Evolutionary conservation across 1,284 basidiomycete genomes (phyloP), one percentile per base, ranked within the genome.

Genomic region (Coniferiporia weirii): DNA sequence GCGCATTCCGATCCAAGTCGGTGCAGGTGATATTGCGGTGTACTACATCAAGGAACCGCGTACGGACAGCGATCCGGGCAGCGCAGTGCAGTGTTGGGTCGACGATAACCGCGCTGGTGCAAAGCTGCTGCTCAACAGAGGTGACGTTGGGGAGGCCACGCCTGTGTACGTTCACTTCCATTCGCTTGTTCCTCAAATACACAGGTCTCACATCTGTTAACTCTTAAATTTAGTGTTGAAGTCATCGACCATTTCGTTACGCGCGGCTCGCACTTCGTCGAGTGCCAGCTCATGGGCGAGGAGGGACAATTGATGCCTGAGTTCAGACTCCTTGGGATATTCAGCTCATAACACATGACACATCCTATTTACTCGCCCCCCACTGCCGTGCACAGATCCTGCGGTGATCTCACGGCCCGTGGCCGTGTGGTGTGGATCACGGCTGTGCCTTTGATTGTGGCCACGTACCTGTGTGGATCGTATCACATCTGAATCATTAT

Each of bases 281-380:
- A 95, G 69, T 95, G 93, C 68, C 72, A 84, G 68, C 71, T 95
- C 53, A 66, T 86, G 63, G 93, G 93, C 13, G 87, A 91, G 63
- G 91, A 92, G 70, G 93, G 91, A 3, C 75, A 82, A 66, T 74
- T 74, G 47, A 84, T 90, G 10, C 79, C 87, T 20, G 76, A 82
- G 46, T 95, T 95, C 79, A 93, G 89, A 76, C 85, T 95, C 66
- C 80, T 95, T 35, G 93, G 92, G 50, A 78, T 95, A 54, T 91
- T 92, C 67, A 71, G 88, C 43, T 87, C 87, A 60, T 91, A 70
- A 71, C 43, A 3, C 38, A 40, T 15, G 9, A 2, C 38, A 9
- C 15, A 3, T 40, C 15, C 8, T 40, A 27, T 27, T 27, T 27
- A 5, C 27, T 40, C 38, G 12, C 38, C 15, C 9, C 15, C 8